phyloP scores from a whole-genome alignment of 805 yeast species.

The Ogataea sp. region DNA sequence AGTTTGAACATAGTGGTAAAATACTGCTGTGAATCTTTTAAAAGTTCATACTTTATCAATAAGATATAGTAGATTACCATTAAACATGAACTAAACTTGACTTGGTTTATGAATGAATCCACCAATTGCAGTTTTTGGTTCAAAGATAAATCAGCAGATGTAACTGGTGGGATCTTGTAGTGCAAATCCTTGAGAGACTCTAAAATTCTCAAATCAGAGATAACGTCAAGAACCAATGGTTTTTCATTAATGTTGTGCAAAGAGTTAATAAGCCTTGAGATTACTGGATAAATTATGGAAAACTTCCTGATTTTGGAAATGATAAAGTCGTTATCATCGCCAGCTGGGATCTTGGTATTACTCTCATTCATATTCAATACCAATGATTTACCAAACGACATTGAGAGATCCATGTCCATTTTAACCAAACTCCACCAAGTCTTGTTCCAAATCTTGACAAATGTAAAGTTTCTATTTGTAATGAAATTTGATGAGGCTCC shows the following conservation, averaged over 20 bases:
- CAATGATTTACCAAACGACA: slow-evolving; percentile 16
- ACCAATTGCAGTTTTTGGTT: background rate
- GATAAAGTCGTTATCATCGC: slow-evolving; percentile 1
- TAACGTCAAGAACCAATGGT: slow-evolving; percentile 18
- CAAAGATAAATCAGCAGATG: background rate
- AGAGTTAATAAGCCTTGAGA: slow-evolving; percentile 13
- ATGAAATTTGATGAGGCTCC: background rate
- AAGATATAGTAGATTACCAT: slow-evolving; percentile 11
- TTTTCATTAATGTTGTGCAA: slow-evolving; percentile 11
- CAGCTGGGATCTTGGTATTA: slow-evolving; percentile 6
- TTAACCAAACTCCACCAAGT: slow-evolving; percentile 19
- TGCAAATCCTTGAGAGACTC: slow-evolving; percentile 2
- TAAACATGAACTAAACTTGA: slow-evolving; percentile 3
- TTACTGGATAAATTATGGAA: slow-evolving; percentile 8
- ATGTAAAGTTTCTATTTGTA: slow-evolving; percentile 5
- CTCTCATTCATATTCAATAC: slow-evolving; percentile 9
- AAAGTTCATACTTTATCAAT: slow-evolving; percentile 12
- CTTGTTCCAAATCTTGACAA: slow-evolving; percentile 20
- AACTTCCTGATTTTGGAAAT: slow-evolving; percentile 12
- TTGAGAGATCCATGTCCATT: slow-evolving; percentile 15
- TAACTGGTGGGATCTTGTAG: background rate
- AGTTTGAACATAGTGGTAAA: slow-evolving; percentile 2
- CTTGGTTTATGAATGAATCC: background rate
- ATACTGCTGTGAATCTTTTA: slow-evolving; percentile 2
- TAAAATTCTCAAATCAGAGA: slow-evolving; percentile 8